Evolutionary conservation across 2,329 filamentous ascomycete species (phyloP).

Genomic region (Meredithiella fracta): DNA sequence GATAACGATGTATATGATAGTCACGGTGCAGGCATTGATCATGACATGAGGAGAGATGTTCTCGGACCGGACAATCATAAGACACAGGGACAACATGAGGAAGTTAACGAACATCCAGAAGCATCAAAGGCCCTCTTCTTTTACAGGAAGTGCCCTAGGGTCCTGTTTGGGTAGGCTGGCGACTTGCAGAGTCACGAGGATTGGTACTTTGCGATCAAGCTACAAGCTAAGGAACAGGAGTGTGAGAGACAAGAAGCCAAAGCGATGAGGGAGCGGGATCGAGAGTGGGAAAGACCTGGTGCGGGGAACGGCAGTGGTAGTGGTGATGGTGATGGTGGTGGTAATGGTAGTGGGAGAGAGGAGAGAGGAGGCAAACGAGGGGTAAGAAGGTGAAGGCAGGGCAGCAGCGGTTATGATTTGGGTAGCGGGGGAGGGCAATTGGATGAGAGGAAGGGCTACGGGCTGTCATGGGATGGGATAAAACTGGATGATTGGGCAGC

Average conservation of each 20-base stretch:
- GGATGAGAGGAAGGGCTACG: neutral
- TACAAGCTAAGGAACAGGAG: conserved; percentile 42
- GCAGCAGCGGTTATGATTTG: conserved; percentile 45
- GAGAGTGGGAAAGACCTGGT: neutral
- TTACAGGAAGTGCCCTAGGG: conserved; percentile 5
- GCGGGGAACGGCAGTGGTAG: conserved; percentile 14
- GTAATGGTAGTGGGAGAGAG: conserved; percentile 19
- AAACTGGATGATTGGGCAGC: neutral
- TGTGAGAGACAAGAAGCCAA: neutral
- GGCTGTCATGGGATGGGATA: neutral
- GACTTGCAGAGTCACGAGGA: conserved; percentile 64
- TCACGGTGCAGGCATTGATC: too few species aligned
- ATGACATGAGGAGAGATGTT: too few species aligned
- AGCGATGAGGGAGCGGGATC: neutral
- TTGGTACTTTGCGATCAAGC: conserved; percentile 84
- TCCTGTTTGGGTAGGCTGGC: conserved; percentile 24
- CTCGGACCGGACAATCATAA: neutral
- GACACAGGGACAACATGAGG: neutral
- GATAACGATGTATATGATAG: neutral
- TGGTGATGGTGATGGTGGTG: conserved; percentile 14
- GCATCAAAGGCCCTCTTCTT: conserved; percentile 5
- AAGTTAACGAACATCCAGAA: neutral
- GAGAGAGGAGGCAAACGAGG: conserved; percentile 22
- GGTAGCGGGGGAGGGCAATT: conserved; percentile 23
- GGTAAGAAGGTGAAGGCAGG: conserved; percentile 33